phyloP scores from a whole-genome alignment of 495 filamentous ascomycete genomes.

The Podospora tetraspora region DNA sequence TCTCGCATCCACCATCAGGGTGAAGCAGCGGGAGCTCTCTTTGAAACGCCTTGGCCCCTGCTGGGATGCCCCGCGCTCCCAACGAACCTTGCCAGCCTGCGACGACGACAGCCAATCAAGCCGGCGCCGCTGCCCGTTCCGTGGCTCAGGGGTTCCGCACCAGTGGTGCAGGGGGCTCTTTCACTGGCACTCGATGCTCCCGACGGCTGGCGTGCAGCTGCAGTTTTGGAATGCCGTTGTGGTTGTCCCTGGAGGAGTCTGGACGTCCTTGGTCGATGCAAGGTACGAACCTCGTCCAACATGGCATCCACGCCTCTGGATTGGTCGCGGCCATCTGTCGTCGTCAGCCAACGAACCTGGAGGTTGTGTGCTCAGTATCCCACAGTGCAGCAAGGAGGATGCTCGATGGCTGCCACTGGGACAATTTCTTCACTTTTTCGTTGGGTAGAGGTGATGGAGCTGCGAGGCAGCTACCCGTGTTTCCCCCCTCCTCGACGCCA shows the following conservation, averaged over 20 bases:
- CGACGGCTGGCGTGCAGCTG: slow-evolving; percentile 4
- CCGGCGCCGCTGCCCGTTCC: not conserved
- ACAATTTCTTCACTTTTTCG: not conserved
- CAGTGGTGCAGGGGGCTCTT: slow-evolving; percentile 1
- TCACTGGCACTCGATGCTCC: not conserved
- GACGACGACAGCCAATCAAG: slow-evolving; percentile 13
- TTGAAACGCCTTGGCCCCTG: slow-evolving; percentile 14
- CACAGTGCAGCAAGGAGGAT: not conserved
- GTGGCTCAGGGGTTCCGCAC: slow-evolving; percentile 4
- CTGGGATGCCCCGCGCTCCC: slow-evolving; percentile 4
- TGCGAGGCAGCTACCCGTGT: not conserved
- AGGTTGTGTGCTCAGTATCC: not conserved
- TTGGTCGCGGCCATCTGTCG: not conserved
- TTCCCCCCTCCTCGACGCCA: not conserved
- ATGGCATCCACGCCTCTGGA: not conserved
- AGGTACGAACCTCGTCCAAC: not conserved
- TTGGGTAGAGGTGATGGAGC: not conserved
- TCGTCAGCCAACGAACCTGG: not conserved
- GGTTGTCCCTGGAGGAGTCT: not conserved
- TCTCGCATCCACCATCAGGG: not conserved
- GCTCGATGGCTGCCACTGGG: too few relatives aligned
- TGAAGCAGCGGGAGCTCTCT: slow-evolving; percentile 5
- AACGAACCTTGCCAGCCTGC: slow-evolving; percentile 4
- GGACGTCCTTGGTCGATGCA: slow-evolving; percentile 1
- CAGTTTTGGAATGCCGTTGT: not conserved